Percentiles rank a stretch among this genome's conserved stretches.
phyloP scores from a whole-genome alignment of 2,329 filamentous ascomycete genomes.

The Thielaviopsis populi region DNA sequence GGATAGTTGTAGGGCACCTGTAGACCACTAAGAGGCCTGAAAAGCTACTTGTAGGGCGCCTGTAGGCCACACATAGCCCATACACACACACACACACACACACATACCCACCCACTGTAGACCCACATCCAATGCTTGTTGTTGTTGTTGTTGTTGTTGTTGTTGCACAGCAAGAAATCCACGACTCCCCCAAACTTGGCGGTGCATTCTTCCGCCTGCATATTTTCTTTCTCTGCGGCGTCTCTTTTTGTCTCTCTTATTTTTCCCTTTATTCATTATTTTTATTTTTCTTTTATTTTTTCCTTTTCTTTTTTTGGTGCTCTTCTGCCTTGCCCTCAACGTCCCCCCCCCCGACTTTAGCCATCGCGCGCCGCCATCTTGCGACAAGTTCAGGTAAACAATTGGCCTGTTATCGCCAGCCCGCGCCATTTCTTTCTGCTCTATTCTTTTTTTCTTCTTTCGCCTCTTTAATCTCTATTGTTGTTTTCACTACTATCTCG shows the following conservation, averaged over 20 bases:
- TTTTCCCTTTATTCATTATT: background rate
- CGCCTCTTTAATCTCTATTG: background rate
- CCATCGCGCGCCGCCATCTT: background rate
- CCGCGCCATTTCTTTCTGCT: background rate
- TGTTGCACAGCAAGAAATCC: too few relatives aligned
- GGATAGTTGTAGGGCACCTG: too few relatives aligned
- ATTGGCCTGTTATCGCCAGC: slow-evolving; percentile 1
- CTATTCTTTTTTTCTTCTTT: background rate
- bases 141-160: too few relatives aligned
- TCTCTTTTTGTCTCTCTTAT: background rate
- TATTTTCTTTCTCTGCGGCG: background rate
- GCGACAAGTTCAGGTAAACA: background rate
- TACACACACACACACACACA: too few relatives aligned
- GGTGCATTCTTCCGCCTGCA: too few relatives aligned
- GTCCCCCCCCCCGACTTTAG: background rate
- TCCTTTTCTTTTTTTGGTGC: background rate
- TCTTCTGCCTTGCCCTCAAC: background rate
- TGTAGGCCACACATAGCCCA: too few relatives aligned
- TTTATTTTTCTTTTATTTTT: background rate
- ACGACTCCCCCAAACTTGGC: too few relatives aligned
- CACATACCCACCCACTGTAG: too few relatives aligned
- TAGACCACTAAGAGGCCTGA: too few relatives aligned
- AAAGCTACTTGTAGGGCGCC: too few relatives aligned
- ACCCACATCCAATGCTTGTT: too few relatives aligned
- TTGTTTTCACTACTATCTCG: background rate